phyloP scores from a whole-genome alignment of 1,284 basidiomycete species.

The Rhodotorula mucilaginosa region DNA sequence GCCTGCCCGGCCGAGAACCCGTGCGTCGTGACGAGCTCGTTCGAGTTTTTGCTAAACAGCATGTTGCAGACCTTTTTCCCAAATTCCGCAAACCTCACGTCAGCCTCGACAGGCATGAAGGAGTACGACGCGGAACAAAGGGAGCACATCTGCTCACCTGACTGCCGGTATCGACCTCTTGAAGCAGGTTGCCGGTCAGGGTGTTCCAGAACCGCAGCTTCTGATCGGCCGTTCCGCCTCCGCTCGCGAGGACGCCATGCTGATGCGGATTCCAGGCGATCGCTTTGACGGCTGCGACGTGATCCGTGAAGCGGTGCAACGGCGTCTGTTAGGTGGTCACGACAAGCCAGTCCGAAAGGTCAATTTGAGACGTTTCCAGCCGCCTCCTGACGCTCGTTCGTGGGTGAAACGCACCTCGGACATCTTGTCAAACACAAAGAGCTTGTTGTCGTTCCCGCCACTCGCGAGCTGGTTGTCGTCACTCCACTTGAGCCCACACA shows the following conservation, averaged over 20 bases:
- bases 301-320: constrained; percentile 91
- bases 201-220: constrained; percentile 98
- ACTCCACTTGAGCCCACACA: constrained; percentile 91
- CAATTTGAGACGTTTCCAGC: too few relatives aligned
- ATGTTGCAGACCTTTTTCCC: constrained; percentile 82
- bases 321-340: constrained; percentile 52
- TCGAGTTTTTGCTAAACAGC: constrained; percentile 88
- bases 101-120: too few relatives aligned
- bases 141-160: constrained; percentile 61
- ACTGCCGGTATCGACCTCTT: constrained; percentile 84
- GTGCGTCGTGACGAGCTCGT: constrained; percentile 96
- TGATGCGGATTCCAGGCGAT: constrained; percentile 98
- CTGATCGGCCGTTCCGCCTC: constrained; percentile 93
- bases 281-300: constrained; percentile 95
- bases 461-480: constrained; percentile 72
- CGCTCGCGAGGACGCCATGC: constrained; percentile 83
- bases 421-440: constrained; percentile 85
- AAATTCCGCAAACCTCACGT: not conserved
- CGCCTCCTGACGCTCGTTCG: too few relatives aligned
- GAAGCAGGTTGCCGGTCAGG: constrained; percentile 75
- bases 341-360: too few relatives aligned
- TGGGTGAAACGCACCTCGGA: constrained; percentile 24
- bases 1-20: constrained; percentile 90
- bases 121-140: not conserved
- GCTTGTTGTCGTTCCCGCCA: constrained; percentile 97